A percentile compares a stretch with the other conserved stretches of the same genome.
Evolutionary conservation across 306 rosid genomes (phyloP).

Genomic region (Pueraria montana): DNA sequence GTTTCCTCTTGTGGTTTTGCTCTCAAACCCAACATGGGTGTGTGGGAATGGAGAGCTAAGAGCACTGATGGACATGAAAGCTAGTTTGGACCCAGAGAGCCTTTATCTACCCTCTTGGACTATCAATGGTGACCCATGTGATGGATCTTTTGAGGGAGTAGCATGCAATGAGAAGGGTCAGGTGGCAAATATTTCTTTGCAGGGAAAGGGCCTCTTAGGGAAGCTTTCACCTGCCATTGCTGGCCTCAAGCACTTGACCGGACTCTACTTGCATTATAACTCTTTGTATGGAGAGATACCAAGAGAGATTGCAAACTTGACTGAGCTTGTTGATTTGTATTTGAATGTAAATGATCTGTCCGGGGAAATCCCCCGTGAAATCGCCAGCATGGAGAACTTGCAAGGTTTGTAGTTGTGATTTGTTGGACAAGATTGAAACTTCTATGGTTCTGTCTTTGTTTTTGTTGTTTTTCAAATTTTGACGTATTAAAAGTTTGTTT

Average conservation of each 20-base stretch:
- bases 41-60: constrained; percentile 64
- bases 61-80: constrained; percentile 71
- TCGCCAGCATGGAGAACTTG: constrained; percentile 63
- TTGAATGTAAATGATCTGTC: constrained; percentile 79
- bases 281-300: constrained; percentile 76
- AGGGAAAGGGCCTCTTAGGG: constrained; percentile 80
- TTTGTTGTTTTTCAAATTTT: background rate
- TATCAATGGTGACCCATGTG: constrained; percentile 65
- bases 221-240: constrained; percentile 74
- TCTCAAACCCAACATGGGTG: constrained; percentile 54
- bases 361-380: constrained; percentile 73
- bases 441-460: constrained; percentile 2
- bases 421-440: constrained; percentile 21
- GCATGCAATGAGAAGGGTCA: constrained; percentile 76
- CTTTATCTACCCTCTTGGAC: constrained; percentile 71
- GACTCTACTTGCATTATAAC: constrained; percentile 83
- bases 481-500: background rate
- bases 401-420: constrained; percentile 60
- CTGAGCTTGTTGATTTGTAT: constrained; percentile 70
- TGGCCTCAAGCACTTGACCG: constrained; percentile 76
- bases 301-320: constrained; percentile 66
- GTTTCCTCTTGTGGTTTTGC: constrained; percentile 50
- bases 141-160: constrained; percentile 68
- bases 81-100: constrained; percentile 69
- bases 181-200: constrained; percentile 74